Evolutionary conservation across 352 stramenopile genomes (phyloP).

Genomic region (Blastocystis sp.): DNA sequence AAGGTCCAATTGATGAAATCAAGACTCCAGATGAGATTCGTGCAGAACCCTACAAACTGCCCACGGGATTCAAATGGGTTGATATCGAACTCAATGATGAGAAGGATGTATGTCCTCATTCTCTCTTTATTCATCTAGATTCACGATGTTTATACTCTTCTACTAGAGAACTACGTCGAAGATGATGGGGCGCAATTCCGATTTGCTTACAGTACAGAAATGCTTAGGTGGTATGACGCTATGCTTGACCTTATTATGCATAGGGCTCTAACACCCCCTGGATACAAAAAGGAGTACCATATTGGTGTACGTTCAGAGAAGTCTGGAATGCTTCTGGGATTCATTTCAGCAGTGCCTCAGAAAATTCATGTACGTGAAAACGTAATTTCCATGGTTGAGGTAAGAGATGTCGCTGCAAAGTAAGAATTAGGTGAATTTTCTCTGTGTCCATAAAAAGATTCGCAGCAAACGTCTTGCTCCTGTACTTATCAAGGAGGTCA

Average conservation of each 20-base stretch:
- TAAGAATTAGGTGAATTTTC: conserved; percentile 94
- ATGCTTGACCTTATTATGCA: neutral
- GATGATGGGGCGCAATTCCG: conserved; percentile 95
- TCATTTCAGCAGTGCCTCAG: conserved; percentile 92
- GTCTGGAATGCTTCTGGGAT: conserved; percentile 88
- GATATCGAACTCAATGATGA: conserved; percentile 70
- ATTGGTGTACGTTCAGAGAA: conserved; percentile 87
- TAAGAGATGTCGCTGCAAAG: conserved; percentile 72
- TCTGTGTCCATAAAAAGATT: conserved; percentile 98
- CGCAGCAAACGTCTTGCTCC: conserved; percentile 89
- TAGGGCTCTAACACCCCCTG: conserved; percentile 88
- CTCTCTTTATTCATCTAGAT: conserved; percentile 19
- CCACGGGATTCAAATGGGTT: conserved; percentile 87
- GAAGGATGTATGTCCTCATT: conserved; percentile 60
- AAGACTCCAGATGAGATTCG: conserved; percentile 86
- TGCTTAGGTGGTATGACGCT: conserved; percentile 76
- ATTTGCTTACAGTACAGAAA: conserved; percentile 82
- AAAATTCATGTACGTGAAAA: conserved; percentile 72
- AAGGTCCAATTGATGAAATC: conserved; percentile 86
- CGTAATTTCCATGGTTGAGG: conserved; percentile 72
- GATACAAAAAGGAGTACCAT: conserved; percentile 86
- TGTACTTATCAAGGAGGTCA: conserved; percentile 99
- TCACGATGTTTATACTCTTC: conserved; percentile 90
- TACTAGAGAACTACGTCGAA: conserved; percentile 97
- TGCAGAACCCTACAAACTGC: conserved; percentile 89